Evolutionary conservation across 495 filamentous ascomycete species (phyloP), one percentile per base, ranked within the genome.

Genomic region (Hypoxylon lienhwacheense): DNA sequence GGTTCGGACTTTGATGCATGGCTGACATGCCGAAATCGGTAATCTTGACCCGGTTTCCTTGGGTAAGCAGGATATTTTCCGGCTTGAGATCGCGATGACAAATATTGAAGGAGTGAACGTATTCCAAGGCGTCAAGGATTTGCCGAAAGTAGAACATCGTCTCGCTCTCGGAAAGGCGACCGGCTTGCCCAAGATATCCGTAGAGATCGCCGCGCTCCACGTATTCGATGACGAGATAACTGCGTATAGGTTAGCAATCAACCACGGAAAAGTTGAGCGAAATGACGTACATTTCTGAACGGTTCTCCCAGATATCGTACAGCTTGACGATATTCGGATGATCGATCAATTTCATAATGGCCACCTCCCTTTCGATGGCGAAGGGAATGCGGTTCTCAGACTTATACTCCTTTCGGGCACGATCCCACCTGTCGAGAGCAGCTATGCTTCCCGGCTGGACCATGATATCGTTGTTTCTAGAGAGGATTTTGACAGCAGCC

Each of bases 1-100:
- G 82, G 17, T 79, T 81, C 7, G 75, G 74, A 10, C 77, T 73
- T 20, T 95, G 92, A 56, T 97, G 92, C 21, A 97, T 72, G 8
- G 90, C 91, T 12, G 95, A 93, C 90, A 99, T 96, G 12, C 93
- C 92, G 68, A 97, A 99, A 68, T 99, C 93, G 24, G 89, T 91
- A 28, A 99, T 82, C 70, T 97, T 97, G 68, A 97, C 78, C 34
- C 88, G 83, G 16, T 78, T 77, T 8, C 83, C 69, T 4, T 68
- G 69, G 49, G 90, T 88, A 20, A 99, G 69, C 11, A 99, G 76
- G 29, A 98, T 96, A 61, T 99, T 99, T 71, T 99, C 93, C 0
- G 90, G 93, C 72, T 99, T 99, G 24, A 99, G 73, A 55, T 99
- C 93, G 19, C 93, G 87, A 64, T 99, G 93, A 68, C 90, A 95